These are phyloP conservation scores for Solanum pinnatisectum DNA, from an alignment of 257 asterid species.

Conservation along the genomic window DNA sequence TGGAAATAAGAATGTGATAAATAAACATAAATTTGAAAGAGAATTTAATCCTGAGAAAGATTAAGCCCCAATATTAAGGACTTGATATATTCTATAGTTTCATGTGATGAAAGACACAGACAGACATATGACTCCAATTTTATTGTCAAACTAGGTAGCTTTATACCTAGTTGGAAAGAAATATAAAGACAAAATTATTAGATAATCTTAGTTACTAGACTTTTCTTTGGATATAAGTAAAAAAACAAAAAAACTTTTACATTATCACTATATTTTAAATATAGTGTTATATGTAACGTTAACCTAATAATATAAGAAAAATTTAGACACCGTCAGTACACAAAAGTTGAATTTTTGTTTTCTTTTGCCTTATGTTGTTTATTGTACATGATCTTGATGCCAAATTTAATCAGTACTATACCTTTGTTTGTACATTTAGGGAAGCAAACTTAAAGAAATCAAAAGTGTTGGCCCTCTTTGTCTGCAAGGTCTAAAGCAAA, in stretches of 20 bases:
- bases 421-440: slow-evolving; percentile 28
- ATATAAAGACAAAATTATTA: slow-evolving; percentile 27
- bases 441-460: slow-evolving; percentile 30
- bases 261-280: neutral
- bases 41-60: neutral
- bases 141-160: slow-evolving; percentile 13
- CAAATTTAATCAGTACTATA: slow-evolving; percentile 57
- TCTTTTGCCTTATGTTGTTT: neutral
- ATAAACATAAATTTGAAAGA: neutral
- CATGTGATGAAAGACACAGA: slow-evolving; percentile 35
- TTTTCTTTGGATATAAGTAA: slow-evolving; percentile 2
- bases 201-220: slow-evolving; percentile 27
- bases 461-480: slow-evolving; percentile 33
- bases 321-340: neutral
- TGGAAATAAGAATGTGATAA: neutral
- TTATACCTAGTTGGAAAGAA: slow-evolving; percentile 19
- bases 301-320: neutral
- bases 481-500: slow-evolving; percentile 28
- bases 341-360: neutral
- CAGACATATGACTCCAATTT: slow-evolving; percentile 21
- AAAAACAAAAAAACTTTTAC: neutral
- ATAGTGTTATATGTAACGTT: neutral
- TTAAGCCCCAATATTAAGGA: neutral
- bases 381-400: slow-evolving; percentile 29
- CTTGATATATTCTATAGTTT: neutral